These are phyloP conservation scores for Orbilia brochopaga DNA, from an alignment of 2,329 filamentous ascomycete species.

Conservation along the genomic window DNA sequence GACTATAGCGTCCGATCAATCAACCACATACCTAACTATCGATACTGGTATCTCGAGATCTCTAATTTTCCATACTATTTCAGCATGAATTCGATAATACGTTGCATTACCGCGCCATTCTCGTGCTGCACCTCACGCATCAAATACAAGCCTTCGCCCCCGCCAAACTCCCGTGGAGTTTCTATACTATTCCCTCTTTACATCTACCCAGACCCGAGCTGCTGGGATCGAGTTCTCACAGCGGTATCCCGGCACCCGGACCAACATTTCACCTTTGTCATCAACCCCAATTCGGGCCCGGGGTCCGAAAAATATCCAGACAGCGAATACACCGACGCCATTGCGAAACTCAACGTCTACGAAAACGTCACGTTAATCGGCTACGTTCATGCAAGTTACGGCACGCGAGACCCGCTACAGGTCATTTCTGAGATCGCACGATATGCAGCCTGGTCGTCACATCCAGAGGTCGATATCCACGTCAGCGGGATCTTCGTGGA, in stretches of 20 bases:
- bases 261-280: slow-evolving; percentile 55
- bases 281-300: slow-evolving; percentile 56
- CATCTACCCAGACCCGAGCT: slow-evolving; percentile 52
- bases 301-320: slow-evolving; percentile 56
- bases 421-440: slow-evolving; percentile 57
- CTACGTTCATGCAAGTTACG: slow-evolving; percentile 59
- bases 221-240: slow-evolving; percentile 52
- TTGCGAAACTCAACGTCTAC: slow-evolving; percentile 58
- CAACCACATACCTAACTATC: background rate
- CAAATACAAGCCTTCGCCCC: slow-evolving; percentile 60
- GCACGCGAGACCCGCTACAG: slow-evolving; percentile 54
- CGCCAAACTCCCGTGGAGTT: slow-evolving; percentile 40
- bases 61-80: no score
- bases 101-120: slow-evolving; percentile 24
- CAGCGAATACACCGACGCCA: slow-evolving; percentile 56
- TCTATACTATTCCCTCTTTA: slow-evolving; percentile 54
- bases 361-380: slow-evolving; percentile 59
- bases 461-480: slow-evolving; percentile 53
- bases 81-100: slow-evolving; percentile 17
- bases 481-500: slow-evolving; percentile 60
- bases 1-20: background rate
- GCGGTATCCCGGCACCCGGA: slow-evolving; percentile 51
- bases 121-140: slow-evolving; percentile 58
- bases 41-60: background rate
- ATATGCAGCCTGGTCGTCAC: slow-evolving; percentile 58